These are phyloP conservation scores for Globisporangium solare DNA, from an alignment of 352 stramenopile genomes.

Conservation along the genomic window DNA sequence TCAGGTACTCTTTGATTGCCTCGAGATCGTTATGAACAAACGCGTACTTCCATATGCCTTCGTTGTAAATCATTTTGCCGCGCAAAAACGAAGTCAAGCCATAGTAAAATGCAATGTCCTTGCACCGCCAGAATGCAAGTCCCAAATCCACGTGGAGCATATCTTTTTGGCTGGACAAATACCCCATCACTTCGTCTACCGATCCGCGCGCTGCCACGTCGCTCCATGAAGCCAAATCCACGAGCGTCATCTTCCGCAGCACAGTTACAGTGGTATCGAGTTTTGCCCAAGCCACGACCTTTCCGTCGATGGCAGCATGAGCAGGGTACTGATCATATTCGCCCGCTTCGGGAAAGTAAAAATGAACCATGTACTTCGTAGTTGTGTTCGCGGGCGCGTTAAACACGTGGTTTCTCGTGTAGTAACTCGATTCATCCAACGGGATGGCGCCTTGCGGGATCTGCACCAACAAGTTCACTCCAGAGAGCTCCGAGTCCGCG, in stretches of 20 bases:
- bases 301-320: conserved; percentile 29
- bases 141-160: conserved; percentile 27
- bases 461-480: conserved; percentile 55
- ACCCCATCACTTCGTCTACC: conserved; percentile 35
- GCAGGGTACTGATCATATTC: conserved; percentile 49
- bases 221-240: conserved; percentile 57
- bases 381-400: conserved; percentile 37
- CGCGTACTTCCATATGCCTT: conserved; percentile 46
- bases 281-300: conserved; percentile 34
- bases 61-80: conserved; percentile 30
- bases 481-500: conserved; percentile 17
- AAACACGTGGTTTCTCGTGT: conserved; percentile 42
- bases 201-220: conserved; percentile 45
- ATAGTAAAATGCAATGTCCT: conserved; percentile 32
- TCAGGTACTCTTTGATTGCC: conserved; percentile 30
- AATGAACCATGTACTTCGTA: conserved; percentile 32
- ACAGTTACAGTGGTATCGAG: conserved; percentile 18
- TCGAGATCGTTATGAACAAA: conserved; percentile 37
- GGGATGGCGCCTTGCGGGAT: conserved; percentile 57
- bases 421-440: conserved; percentile 30
- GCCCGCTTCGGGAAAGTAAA: conserved; percentile 54
- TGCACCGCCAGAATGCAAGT: conserved; percentile 39
- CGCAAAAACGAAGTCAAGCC: conserved; percentile 30
- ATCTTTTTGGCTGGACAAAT: conserved; percentile 18
- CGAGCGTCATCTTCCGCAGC: conserved; percentile 18